Percentiles rank a stretch among this genome's conserved stretches.
phyloP scores from a whole-genome alignment of 352 stramenopile species.

The Saprolegnia diclina region DNA sequence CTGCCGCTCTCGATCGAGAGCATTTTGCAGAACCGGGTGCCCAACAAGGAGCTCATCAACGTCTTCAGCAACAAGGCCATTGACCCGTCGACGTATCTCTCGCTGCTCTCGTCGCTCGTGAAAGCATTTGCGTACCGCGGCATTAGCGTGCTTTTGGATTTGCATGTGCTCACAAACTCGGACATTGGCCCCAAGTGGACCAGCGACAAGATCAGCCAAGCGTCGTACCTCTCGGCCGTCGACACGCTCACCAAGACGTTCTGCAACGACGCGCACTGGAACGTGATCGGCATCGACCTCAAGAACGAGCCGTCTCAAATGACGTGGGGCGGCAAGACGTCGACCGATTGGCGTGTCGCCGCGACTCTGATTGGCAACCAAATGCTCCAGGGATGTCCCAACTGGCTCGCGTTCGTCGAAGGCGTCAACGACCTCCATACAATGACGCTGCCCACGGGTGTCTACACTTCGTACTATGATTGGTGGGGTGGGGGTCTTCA shows the following conservation, averaged over 20 bases:
- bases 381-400: slow-evolving; percentile 59
- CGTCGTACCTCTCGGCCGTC: slow-evolving; percentile 47
- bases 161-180: slow-evolving; percentile 48
- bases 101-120: slow-evolving; percentile 47
- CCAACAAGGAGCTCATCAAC: slow-evolving; percentile 51
- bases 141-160: slow-evolving; percentile 64
- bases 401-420: slow-evolving; percentile 75
- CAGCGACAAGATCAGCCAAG: slow-evolving; percentile 37
- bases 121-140: slow-evolving; percentile 48
- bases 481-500: slow-evolving; percentile 76
- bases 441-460: slow-evolving; percentile 39
- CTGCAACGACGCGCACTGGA: slow-evolving; percentile 73
- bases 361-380: slow-evolving; percentile 54
- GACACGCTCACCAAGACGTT: slow-evolving; percentile 57
- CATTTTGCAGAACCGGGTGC: slow-evolving; percentile 39
- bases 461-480: slow-evolving; percentile 66
- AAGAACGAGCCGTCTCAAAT: slow-evolving; percentile 73
- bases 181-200: slow-evolving; percentile 47
- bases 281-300: slow-evolving; percentile 77
- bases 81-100: slow-evolving; percentile 54
- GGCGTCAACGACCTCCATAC: slow-evolving; percentile 45
- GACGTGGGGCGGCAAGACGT: slow-evolving; percentile 54
- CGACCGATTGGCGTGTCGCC: slow-evolving; percentile 61
- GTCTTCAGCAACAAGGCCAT: slow-evolving; percentile 56
- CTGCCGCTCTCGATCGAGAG: slow-evolving; percentile 50